Percentiles rank a stretch among this genome's conserved stretches.
phyloP scores from a whole-genome alignment of 108 stramenopile species.

The Cyclotella kingstonii region DNA sequence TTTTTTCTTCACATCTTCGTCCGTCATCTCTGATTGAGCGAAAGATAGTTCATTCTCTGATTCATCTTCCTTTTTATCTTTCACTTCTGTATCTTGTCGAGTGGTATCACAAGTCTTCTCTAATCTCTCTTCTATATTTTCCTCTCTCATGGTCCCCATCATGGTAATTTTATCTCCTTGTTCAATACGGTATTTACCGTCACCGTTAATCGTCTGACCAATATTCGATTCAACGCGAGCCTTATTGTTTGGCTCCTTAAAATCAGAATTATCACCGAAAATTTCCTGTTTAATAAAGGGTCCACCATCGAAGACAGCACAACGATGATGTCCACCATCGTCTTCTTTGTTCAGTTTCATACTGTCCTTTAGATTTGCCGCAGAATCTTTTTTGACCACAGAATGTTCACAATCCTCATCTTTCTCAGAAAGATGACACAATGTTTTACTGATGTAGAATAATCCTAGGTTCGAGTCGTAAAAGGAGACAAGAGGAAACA shows the following conservation, averaged over 20 bases:
- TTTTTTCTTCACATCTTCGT: not conserved
- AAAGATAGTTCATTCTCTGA: no score
- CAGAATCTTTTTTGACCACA: not conserved
- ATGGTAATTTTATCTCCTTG: no score
- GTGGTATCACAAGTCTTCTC: no score
- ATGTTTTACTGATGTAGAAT: conserved; percentile 36
- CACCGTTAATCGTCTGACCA: not conserved
- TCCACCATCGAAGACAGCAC: no score
- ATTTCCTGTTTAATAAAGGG: not conserved
- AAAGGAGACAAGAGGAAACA: conserved; percentile 27
- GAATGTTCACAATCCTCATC: not conserved
- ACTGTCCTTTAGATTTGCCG: not conserved
- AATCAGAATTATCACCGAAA: not conserved
- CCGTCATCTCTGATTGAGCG: not conserved
- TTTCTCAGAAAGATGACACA: conserved; percentile 25
- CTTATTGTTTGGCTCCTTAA: not conserved
- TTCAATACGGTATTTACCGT: not conserved
- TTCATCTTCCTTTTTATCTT: no score
- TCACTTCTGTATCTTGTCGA: no score
- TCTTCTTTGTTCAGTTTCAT: not conserved
- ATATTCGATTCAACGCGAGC: not conserved
- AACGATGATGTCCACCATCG: not conserved
- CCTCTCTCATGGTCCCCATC: no score
- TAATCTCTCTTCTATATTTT: no score
- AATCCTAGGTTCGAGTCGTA: conserved; percentile 28